Percentiles rank a stretch among this genome's conserved stretches.
These are phyloP conservation scores for Oryza meridionalis DNA, from an alignment of 176 grass and related monocot species.

Conservation along the genomic window DNA sequence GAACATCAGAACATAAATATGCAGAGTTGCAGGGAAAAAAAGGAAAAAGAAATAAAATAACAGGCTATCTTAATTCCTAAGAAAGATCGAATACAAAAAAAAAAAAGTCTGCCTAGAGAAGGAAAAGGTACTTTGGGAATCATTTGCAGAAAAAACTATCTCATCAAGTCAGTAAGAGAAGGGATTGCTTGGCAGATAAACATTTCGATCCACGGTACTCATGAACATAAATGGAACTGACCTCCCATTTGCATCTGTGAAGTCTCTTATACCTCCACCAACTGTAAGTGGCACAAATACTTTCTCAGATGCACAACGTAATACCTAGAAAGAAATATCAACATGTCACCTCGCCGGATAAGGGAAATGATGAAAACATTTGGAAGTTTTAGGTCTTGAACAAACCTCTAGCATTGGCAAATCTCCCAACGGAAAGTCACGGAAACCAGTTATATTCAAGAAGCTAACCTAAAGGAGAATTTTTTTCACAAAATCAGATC, in stretches of 20 bases:
- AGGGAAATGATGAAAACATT: slow-evolving; percentile 1
- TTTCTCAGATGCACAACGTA: slow-evolving; percentile 85
- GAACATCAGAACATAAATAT: slow-evolving; percentile 22
- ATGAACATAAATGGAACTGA: slow-evolving; percentile 35
- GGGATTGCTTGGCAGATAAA: slow-evolving; percentile 15
- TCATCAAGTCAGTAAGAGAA: slow-evolving; percentile 29
- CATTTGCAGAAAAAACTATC: slow-evolving; percentile 30
- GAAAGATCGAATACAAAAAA: not conserved
- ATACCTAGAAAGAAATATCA: slow-evolving; percentile 56
- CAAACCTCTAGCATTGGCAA: slow-evolving; percentile 98
- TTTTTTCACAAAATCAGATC: slow-evolving; percentile 42
- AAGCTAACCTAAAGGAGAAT: slow-evolving; percentile 77
- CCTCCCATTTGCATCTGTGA: slow-evolving; percentile 96
- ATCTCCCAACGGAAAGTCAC: slow-evolving; percentile 96
- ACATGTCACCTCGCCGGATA: slow-evolving; percentile 34
- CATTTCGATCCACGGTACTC: not conserved
- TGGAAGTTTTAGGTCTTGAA: slow-evolving; percentile 33
- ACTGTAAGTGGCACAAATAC: slow-evolving; percentile 99
- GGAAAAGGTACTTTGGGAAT: not conserved
- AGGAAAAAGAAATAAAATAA: slow-evolving; percentile 39
- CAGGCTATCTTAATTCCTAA: not conserved
- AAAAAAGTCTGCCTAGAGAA: not conserved
- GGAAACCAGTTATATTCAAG: slow-evolving; percentile 99
- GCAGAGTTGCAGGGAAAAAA: slow-evolving; percentile 29
- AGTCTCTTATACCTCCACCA: slow-evolving; percentile 98